Percentiles rank a stretch among this genome's conserved stretches.
These are phyloP conservation scores for Ambrosia artemisiifolia DNA, from an alignment of 129 eudicot genomes.

Conservation along the genomic window DNA sequence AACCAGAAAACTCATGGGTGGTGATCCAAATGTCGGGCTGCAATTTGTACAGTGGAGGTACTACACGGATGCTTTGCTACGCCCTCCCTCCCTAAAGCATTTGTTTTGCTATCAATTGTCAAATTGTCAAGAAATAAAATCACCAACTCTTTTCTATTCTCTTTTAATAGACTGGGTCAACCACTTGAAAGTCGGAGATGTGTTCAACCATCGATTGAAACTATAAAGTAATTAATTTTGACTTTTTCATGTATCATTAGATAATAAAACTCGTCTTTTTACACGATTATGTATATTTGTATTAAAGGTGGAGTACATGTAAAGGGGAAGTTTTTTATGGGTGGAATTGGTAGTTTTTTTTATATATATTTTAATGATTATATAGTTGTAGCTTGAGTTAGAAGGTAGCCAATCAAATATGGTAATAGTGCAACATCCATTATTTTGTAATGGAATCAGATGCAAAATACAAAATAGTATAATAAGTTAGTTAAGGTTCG, in stretches of 20 bases:
- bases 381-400: conserved; percentile 24
- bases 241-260: not conserved
- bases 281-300: not conserved
- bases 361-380: not conserved
- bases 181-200: not conserved
- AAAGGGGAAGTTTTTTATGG: conserved; percentile 21
- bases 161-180: not conserved
- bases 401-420: conserved; percentile 29
- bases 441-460: conserved; percentile 35
- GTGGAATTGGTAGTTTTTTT: not conserved
- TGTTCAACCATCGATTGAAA: not conserved
- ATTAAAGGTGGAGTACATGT: conserved; percentile 8
- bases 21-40: too few species aligned
- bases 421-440: conserved; percentile 1
- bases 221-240: not conserved
- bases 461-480: conserved; percentile 15
- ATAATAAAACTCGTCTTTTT: not conserved
- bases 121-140: too few species aligned
- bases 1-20: too few species aligned
- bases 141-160: too few species aligned
- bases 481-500: conserved; percentile 33
- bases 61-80: too few species aligned
- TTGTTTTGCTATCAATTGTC: too few species aligned
- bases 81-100: too few species aligned
- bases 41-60: too few species aligned